A percentile compares a stretch with the other conserved stretches of the same genome.
Conservation (phyloP, 306 rosid species). For the Alnus rubra region DNA sequence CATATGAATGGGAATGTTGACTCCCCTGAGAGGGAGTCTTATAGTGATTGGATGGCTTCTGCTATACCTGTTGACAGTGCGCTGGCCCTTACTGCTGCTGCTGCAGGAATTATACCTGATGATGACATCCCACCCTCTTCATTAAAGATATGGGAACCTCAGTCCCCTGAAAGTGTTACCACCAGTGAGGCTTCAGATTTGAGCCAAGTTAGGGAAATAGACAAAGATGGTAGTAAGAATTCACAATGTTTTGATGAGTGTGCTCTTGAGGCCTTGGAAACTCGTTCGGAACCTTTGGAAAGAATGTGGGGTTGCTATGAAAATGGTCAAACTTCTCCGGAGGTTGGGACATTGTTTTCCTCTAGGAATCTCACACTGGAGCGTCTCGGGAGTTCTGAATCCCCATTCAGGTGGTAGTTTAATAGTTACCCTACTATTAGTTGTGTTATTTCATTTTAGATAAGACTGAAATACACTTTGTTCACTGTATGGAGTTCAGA, state of each 20-base stretch:
- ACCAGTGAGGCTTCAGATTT: constrained; percentile 69
- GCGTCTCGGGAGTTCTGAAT: constrained; percentile 69
- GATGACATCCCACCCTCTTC: constrained; percentile 50
- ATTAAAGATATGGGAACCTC: constrained; percentile 55
- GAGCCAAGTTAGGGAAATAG: constrained; percentile 53
- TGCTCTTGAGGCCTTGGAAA: constrained; percentile 48
- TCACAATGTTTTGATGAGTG: constrained; percentile 43
- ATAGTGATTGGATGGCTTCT: constrained; percentile 64
- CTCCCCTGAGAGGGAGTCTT: constrained; percentile 47
- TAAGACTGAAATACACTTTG: constrained; percentile 5
- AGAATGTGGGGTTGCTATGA: constrained; percentile 50
- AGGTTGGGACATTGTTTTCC: constrained; percentile 42
- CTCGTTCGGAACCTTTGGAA: constrained; percentile 40
- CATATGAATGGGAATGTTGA: constrained; percentile 45
- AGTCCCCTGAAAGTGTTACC: constrained; percentile 61
- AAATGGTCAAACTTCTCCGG: constrained; percentile 57
- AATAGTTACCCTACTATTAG: constrained; percentile 9
- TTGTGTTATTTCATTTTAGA: constrained; percentile 20
- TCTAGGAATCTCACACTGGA: constrained; percentile 45
- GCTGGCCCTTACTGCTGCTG: constrained; percentile 70
- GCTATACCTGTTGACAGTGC: constrained; percentile 84
- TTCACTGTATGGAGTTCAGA: constrained; percentile 13
- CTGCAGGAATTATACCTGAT: constrained; percentile 75
- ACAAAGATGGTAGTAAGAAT: constrained; percentile 55
- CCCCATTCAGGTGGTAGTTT: constrained; percentile 71